These are phyloP conservation scores for Lipomyces yarrowii DNA, from an alignment of 1,139 yeast genomes.

Conservation along the genomic window DNA sequence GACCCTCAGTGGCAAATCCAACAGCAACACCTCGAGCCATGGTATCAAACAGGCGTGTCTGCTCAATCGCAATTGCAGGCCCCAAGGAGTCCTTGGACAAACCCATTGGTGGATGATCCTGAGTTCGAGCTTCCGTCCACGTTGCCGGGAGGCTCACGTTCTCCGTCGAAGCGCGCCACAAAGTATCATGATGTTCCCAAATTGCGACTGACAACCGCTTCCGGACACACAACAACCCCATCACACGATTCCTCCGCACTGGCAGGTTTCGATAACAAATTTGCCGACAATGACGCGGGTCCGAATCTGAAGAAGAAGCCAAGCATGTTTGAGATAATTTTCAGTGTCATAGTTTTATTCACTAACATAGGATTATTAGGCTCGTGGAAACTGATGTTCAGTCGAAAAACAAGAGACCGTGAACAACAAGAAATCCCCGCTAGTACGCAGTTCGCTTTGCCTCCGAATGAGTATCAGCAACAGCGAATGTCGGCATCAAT, in stretches of 20 bases:
- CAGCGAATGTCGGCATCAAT: background rate
- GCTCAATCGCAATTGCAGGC: background rate
- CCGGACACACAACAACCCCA: conserved; percentile 26
- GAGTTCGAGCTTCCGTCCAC: conserved; percentile 1
- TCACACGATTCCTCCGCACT: conserved; percentile 19
- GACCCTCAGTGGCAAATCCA: conserved; percentile 14
- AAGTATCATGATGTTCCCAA: conserved; percentile 7
- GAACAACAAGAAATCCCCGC: background rate
- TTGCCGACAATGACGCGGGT: background rate
- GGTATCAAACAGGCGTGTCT: background rate
- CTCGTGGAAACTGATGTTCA: conserved; percentile 9
- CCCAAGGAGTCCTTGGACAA: conserved; percentile 2
- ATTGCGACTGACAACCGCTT: conserved; percentile 22
- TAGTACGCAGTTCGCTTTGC: background rate
- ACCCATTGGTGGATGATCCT: conserved; percentile 14
- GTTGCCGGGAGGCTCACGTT: background rate
- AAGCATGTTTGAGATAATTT: conserved; percentile 2
- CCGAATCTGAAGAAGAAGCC: conserved; percentile 2
- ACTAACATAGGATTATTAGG: conserved; percentile 1
- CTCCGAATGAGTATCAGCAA: background rate
- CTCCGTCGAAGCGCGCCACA: background rate
- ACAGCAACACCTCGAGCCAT: background rate
- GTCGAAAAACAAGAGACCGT: conserved; percentile 9
- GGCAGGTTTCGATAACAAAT: background rate
- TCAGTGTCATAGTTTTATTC: background rate